These are phyloP conservation scores for Euphrasia arctica DNA, from an alignment of 305 asterid species.

Conservation along the genomic window DNA sequence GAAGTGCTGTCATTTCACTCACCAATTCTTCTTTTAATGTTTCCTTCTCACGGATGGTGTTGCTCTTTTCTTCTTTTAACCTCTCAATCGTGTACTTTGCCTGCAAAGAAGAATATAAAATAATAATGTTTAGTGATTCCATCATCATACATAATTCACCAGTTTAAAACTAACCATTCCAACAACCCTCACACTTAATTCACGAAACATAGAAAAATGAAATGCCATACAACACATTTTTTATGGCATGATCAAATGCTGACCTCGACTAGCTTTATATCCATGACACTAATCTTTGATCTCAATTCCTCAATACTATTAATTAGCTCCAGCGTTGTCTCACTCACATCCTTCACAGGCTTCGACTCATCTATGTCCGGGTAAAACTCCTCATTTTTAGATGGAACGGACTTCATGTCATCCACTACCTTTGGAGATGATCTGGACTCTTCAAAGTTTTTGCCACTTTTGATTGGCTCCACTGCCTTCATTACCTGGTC, in stretches of 20 bases:
- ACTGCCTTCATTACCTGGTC: slow-evolving; percentile 38
- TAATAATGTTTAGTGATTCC: slow-evolving; percentile 9
- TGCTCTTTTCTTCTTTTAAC: slow-evolving; percentile 57
- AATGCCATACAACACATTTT: not conserved
- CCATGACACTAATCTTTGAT: slow-evolving; percentile 49
- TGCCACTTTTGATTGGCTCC: slow-evolving; percentile 36
- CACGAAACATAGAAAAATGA: slow-evolving; percentile 1
- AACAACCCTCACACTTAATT: slow-evolving; percentile 1
- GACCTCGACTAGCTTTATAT: slow-evolving; percentile 63
- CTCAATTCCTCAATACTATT: slow-evolving; percentile 55
- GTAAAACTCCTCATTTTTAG: slow-evolving; percentile 29
- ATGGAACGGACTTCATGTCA: slow-evolving; percentile 29
- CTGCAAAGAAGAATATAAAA: slow-evolving; percentile 35
- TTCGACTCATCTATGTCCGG: slow-evolving; percentile 33
- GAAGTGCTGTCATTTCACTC: slow-evolving; percentile 29
- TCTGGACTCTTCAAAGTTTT: slow-evolving; percentile 36
- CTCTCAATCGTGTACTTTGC: slow-evolving; percentile 52
- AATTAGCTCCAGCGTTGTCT: slow-evolving; percentile 37
- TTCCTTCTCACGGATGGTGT: slow-evolving; percentile 40
- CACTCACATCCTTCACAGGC: slow-evolving; percentile 41
- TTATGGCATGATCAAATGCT: slow-evolving; percentile 27
- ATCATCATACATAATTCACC: not conserved
- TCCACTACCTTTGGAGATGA: slow-evolving; percentile 38
- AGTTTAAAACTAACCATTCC: slow-evolving; percentile 5
- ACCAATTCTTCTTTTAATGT: slow-evolving; percentile 59